Evolutionary conservation across 495 filamentous ascomycete genomes (phyloP).

Genomic region (Rusavskia elegans): DNA sequence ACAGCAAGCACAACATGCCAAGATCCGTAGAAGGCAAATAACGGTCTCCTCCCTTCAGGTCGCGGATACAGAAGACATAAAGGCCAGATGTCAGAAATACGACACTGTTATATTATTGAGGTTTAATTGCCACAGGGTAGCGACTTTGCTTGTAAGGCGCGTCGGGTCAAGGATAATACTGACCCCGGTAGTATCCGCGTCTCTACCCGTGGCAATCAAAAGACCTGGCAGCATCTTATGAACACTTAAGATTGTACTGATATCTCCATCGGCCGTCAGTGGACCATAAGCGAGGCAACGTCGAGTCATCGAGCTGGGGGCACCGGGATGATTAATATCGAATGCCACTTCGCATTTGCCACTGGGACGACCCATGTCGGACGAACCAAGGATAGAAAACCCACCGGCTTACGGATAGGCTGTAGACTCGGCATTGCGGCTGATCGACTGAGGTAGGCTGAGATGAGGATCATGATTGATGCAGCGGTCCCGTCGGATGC

Average conservation of each 20-base stretch:
- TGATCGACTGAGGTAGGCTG: neutral
- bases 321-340: neutral
- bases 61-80: neutral
- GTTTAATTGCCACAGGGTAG: neutral
- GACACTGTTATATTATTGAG: neutral
- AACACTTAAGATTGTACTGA: neutral
- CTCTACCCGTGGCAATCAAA: neutral
- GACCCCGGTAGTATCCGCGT: neutral
- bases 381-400: neutral
- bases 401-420: too few relatives aligned
- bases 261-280: neutral
- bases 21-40: neutral
- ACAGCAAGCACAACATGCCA: neutral
- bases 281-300: neutral
- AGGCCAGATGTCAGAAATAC: neutral
- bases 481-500: neutral
- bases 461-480: too few relatives aligned
- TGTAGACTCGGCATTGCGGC: neutral
- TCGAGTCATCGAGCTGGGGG: neutral
- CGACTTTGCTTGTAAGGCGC: neutral
- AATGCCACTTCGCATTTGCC: neutral
- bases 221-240: neutral
- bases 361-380: neutral
- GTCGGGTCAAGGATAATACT: neutral
- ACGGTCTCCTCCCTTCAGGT: neutral